Evolutionary conservation across 208 protist genomes (phyloP).

Genomic region (Herpetomonas tarakana): DNA sequence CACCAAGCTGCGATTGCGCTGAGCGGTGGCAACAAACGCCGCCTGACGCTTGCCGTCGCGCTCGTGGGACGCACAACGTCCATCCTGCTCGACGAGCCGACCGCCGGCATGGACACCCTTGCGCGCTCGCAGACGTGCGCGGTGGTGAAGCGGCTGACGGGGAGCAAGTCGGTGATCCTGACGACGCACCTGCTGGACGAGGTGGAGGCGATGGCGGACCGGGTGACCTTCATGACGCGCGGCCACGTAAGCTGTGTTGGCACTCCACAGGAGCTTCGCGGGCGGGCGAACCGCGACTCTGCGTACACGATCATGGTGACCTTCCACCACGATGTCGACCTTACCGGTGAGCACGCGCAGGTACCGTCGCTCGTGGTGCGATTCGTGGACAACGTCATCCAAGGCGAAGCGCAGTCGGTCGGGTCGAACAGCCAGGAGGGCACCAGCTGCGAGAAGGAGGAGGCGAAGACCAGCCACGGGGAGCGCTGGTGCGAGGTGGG

Average conservation of each 20-base stretch:
- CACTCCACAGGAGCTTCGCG: constrained; percentile 59
- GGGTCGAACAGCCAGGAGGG: not conserved
- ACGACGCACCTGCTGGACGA: constrained; percentile 92
- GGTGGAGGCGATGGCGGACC: constrained; percentile 73
- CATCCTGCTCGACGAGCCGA: constrained; percentile 89
- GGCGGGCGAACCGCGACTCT: constrained; percentile 32
- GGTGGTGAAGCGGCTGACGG: constrained; percentile 63
- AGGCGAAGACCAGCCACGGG: not conserved
- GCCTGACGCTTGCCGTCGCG: constrained; percentile 82
- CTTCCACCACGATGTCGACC: constrained; percentile 32
- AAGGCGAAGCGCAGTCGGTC: not conserved
- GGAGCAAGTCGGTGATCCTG: constrained; percentile 60
- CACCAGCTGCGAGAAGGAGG: not conserved
- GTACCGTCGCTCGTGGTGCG: constrained; percentile 18
- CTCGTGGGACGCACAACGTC: constrained; percentile 79
- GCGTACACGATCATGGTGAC: constrained; percentile 52
- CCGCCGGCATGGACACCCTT: constrained; percentile 84
- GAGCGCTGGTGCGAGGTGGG: constrained; percentile 28
- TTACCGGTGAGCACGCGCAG: constrained; percentile 16
- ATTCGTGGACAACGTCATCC: constrained; percentile 22
- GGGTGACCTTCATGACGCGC: constrained; percentile 86
- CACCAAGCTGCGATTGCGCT: constrained; percentile 42
- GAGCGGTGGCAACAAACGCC: constrained; percentile 87
- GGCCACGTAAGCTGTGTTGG: constrained; percentile 90
- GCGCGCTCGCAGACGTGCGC: constrained; percentile 75